phyloP scores from a whole-genome alignment of 2,329 filamentous ascomycete genomes.

The Aspergillus sp. region DNA sequence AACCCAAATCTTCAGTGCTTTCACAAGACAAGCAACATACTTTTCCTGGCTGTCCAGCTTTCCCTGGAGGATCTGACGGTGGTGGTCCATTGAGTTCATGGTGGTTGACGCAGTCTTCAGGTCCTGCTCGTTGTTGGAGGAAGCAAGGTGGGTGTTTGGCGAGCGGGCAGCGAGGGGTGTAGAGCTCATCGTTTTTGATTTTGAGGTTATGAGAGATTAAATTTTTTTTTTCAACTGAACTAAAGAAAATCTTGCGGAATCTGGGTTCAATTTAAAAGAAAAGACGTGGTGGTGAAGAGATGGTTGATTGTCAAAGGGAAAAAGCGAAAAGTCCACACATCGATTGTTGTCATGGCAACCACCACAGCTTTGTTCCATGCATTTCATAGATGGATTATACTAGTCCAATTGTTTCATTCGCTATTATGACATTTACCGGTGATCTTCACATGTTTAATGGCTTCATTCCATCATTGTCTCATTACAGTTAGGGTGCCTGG shows the following conservation, averaged over 20 bases:
- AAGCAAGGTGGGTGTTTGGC: constrained; percentile 42
- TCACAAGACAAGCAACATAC: constrained; percentile 23
- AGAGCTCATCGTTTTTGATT: constrained; percentile 30
- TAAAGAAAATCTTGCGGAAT: constrained; percentile 2
- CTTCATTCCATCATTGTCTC: constrained; percentile 6
- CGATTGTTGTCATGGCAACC: constrained; percentile 45
- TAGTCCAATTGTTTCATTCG: not conserved
- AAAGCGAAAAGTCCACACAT: constrained; percentile 19
- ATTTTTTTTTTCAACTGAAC: not conserved
- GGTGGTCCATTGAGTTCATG: constrained; percentile 43
- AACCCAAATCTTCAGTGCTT: not conserved
- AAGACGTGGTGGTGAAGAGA: constrained; percentile 28
- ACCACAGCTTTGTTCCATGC: constrained; percentile 1
- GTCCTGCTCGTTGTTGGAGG: constrained; percentile 22
- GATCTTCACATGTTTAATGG: not conserved
- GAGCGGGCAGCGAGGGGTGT: constrained; percentile 42
- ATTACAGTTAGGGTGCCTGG: not conserved
- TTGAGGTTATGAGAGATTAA: not conserved
- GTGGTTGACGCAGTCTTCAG: constrained; percentile 23
- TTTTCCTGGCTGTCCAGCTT: constrained; percentile 41
- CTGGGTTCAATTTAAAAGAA: constrained; percentile 6
- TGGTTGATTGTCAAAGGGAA: constrained; percentile 19
- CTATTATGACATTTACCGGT: not conserved
- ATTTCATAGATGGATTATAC: not conserved
- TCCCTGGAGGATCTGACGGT: constrained; percentile 43